Evolutionary conservation across 345 rosid species (phyloP), one percentile per base, ranked within the genome.

Genomic region (Hypericum perforatum): DNA sequence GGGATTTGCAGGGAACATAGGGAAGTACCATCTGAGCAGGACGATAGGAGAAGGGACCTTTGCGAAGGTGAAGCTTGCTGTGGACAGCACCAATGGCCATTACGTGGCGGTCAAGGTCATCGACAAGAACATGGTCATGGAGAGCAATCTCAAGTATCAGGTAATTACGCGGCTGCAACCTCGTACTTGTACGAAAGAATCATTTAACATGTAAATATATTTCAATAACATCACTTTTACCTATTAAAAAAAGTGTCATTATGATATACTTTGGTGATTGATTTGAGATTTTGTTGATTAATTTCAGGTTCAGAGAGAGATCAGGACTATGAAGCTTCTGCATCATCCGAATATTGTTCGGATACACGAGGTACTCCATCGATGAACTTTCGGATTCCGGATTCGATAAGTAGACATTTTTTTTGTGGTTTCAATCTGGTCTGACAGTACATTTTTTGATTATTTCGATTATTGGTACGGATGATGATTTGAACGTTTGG

Each of bases 21-120:
- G 96, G 0, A 86, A 84, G 74, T 91, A 84, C 41, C 73, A 63
- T 65, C 72, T 87, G 9, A 64, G 86, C n/a, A 67, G 92, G 54
- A 81, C 82, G 5, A 82, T 90, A 11, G 98, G 96, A n/a, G 96
- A 82, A 64, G 97, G 96, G 47, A 78, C 76, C 45, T 90, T 84
- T 54, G 95, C 96, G 5, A 91, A 91, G 76, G 98, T 91, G 36
- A 91, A 87, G 76, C 76, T 87, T 5, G 96, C 84, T 6, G 68
- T 80, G 16, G 84, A 91, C 63, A 78, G 75, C 69, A 70, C 81
- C 37, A 79, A 66, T 49, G 76, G 74, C 49, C 73, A 61, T 8
- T 32, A 72, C 29, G 87, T 82, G 10, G 96, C 96, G 10, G 71
- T 91, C 71, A 91, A 91, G 73, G 74, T 91, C 70, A 81, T 91